These are phyloP conservation scores for Fraxinus nigra DNA, from an alignment of 305 asterid species.

Conservation along the genomic window DNA sequence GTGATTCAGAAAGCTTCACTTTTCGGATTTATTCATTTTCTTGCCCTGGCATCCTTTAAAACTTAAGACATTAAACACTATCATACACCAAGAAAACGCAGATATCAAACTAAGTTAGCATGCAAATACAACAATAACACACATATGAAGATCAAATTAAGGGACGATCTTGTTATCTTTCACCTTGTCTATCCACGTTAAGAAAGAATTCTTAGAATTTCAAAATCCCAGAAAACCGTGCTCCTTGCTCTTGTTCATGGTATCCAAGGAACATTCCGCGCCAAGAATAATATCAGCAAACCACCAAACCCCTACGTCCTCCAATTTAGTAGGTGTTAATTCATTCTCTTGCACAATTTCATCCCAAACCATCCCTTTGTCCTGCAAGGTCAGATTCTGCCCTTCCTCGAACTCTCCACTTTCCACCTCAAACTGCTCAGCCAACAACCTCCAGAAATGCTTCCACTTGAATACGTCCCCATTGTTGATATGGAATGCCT, in stretches of 20 bases:
- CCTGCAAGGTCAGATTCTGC: slow-evolving; percentile 1
- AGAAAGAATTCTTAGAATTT: background rate
- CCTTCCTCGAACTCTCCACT: background rate
- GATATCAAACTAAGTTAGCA: background rate
- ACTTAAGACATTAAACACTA: background rate
- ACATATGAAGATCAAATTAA: slow-evolving; percentile 10
- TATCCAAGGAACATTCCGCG: background rate
- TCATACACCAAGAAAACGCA: slow-evolving; percentile 1
- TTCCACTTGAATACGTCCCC: slow-evolving; percentile 20
- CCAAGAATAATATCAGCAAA: background rate
- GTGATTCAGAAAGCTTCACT: slow-evolving; percentile 8
- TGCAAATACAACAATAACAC: background rate
- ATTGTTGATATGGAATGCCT: slow-evolving; percentile 20
- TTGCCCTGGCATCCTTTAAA: background rate
- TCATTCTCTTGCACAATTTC: slow-evolving; percentile 23
- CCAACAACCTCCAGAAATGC: slow-evolving; percentile 12
- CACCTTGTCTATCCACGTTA: background rate
- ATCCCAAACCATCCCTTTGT: slow-evolving; percentile 23
- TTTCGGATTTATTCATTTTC: background rate
- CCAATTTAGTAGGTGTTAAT: slow-evolving; percentile 11
- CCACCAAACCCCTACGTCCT: slow-evolving; percentile 18
- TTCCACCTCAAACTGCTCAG: slow-evolving; percentile 3
- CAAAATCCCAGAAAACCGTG: background rate
- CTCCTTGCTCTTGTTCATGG: slow-evolving; percentile 14
- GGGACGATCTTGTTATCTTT: slow-evolving; percentile 5